Conservation (phyloP, 768 basidiomycete genomes). For the Agaricus blazei region DNA sequence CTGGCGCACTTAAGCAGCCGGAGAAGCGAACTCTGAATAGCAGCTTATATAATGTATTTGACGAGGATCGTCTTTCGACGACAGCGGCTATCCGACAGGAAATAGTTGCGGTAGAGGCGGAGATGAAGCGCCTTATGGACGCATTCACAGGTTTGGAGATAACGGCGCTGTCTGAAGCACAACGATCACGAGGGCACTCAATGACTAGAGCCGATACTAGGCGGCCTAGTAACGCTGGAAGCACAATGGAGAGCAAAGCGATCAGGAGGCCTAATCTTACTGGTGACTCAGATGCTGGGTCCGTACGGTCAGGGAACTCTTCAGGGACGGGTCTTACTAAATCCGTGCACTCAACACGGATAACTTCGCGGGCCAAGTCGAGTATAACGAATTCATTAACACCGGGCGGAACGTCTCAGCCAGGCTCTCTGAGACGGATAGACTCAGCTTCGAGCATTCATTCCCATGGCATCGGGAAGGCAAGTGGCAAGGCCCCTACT, state of each 20-base stretch:
- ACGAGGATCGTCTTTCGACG: constrained; percentile 56
- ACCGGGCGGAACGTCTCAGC: constrained; percentile 22
- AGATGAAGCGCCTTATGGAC: constrained; percentile 66
- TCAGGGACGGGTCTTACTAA: constrained; percentile 44
- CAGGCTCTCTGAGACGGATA: constrained; percentile 46
- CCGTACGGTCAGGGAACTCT: constrained; percentile 51
- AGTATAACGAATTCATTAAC: constrained; percentile 23
- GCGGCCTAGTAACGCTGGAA: constrained; percentile 12
- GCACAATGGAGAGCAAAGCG: constrained; percentile 23
- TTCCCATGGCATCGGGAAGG: constrained; percentile 32
- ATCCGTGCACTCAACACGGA: constrained; percentile 37
- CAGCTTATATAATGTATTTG: constrained; percentile 37
- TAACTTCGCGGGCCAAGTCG: constrained; percentile 27
- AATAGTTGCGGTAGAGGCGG: constrained; percentile 65
- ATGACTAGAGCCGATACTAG: constrained; percentile 14
- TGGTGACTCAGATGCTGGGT: constrained; percentile 43
- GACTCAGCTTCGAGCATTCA: constrained; percentile 58
- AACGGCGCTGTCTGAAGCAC: constrained; percentile 52
- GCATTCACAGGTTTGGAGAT: constrained; percentile 79
- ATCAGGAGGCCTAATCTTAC: constrained; percentile 28
- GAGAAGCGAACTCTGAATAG: constrained; percentile 31
- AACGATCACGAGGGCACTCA: constrained; percentile 23
- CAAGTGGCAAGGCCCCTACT: constrained; percentile 27
- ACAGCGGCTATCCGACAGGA: constrained; percentile 60
- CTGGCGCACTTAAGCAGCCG: constrained; percentile 28